phyloP scores from a whole-genome alignment of 441 rosid genomes.

The Adansonia madagascariensis region DNA sequence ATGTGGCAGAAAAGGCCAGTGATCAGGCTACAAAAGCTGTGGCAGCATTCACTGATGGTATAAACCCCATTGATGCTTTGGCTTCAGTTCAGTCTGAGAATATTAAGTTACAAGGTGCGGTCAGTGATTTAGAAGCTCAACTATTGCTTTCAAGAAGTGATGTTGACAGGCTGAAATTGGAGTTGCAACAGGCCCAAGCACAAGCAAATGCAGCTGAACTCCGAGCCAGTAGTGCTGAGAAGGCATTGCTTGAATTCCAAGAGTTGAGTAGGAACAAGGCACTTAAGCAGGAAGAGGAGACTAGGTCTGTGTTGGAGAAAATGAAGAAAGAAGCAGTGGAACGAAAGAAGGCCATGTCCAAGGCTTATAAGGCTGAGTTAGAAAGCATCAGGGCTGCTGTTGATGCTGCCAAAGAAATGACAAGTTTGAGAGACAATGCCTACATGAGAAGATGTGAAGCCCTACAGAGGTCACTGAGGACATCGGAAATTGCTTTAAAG shows the following conservation, averaged over 20 bases:
- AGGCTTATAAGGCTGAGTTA: conserved; percentile 47
- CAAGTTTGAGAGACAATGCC: conserved; percentile 40
- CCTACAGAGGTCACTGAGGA: conserved; percentile 47
- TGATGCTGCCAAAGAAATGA: conserved; percentile 47
- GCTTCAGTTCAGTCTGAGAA: conserved; percentile 44
- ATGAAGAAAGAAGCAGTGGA: conserved; percentile 43
- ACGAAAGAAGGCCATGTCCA: conserved; percentile 34
- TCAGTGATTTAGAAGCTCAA: conserved; percentile 46
- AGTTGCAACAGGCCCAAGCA: conserved; percentile 40
- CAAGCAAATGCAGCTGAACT: conserved; percentile 42
- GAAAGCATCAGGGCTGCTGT: conserved; percentile 48
- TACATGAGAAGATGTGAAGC: conserved; percentile 48
- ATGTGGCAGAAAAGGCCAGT: conserved; percentile 44
- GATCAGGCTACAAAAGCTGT: conserved; percentile 44
- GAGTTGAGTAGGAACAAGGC: conserved; percentile 39
- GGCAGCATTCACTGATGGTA: conserved; percentile 29
- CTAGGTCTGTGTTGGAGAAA: conserved; percentile 45
- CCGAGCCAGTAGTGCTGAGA: conserved; percentile 45
- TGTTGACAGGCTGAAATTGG: conserved; percentile 44
- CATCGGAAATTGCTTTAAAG: conserved; percentile 47
- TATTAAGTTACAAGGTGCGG: conserved; percentile 35
- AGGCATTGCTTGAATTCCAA: conserved; percentile 50
- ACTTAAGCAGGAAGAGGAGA: conserved; percentile 39
- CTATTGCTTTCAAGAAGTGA: conserved; percentile 41
- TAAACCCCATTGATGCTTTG: conserved; percentile 41